A percentile compares a stretch with the other conserved stretches of the same genome.
phyloP scores from a whole-genome alignment of 371 early-diverging fungal genomes.

The Haplosporangium sp. region DNA sequence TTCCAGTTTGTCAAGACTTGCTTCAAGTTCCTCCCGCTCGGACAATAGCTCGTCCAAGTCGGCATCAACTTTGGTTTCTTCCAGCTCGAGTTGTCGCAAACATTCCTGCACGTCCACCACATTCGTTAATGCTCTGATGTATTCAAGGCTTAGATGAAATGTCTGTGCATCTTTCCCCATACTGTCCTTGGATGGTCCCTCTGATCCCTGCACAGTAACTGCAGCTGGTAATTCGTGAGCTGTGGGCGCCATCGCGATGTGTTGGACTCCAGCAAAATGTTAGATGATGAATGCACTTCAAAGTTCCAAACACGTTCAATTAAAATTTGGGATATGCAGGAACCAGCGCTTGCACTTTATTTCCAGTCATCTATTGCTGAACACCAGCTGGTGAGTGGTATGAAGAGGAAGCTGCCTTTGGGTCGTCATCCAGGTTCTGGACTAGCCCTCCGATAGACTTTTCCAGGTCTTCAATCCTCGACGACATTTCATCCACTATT shows the following conservation, averaged over 20 bases:
- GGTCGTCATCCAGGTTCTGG: slow-evolving; percentile 43
- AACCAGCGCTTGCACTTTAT: slow-evolving; percentile 1
- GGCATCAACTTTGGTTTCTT: slow-evolving; percentile 74
- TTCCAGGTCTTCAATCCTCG: slow-evolving; percentile 53
- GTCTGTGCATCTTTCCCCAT: slow-evolving; percentile 2
- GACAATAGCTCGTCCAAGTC: slow-evolving; percentile 69
- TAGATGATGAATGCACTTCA: neutral
- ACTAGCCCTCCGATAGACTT: slow-evolving; percentile 51
- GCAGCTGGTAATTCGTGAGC: slow-evolving; percentile 8
- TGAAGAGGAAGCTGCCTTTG: slow-evolving; percentile 1
- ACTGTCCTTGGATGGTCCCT: slow-evolving; percentile 2
- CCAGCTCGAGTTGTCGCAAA: slow-evolving; percentile 70
- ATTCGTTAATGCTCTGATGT: slow-evolving; percentile 62
- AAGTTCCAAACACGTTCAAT: neutral
- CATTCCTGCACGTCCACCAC: slow-evolving; percentile 74
- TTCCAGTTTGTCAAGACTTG: slow-evolving; percentile 61
- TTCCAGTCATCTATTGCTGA: neutral
- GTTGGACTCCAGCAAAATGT: slow-evolving; percentile 1
- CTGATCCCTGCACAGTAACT: neutral
- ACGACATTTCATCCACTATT: slow-evolving; percentile 50
- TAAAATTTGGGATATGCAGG: neutral
- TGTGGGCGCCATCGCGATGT: slow-evolving; percentile 17
- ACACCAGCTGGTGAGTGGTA: neutral
- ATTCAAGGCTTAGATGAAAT: slow-evolving; percentile 20
- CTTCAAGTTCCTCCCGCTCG: slow-evolving; percentile 55